phyloP scores from a whole-genome alignment of 73 alveolate species.

The Effrenium voratum region DNA sequence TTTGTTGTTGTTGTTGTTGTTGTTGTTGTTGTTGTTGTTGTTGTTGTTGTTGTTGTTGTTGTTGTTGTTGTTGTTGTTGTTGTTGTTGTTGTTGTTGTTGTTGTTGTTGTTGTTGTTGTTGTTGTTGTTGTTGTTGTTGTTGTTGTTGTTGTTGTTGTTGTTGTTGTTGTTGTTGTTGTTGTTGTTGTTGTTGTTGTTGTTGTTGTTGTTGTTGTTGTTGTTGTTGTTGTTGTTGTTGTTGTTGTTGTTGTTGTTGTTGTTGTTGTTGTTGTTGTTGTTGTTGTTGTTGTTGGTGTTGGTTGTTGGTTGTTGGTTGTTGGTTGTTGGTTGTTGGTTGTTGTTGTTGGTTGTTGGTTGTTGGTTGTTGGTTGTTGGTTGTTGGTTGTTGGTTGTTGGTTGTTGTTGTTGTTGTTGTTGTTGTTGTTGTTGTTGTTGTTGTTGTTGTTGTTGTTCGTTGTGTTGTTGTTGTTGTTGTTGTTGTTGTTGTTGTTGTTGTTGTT shows the following conservation, averaged over 20 bases:
- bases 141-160: neutral
- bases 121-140: neutral
- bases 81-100: neutral
- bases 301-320: too few relatives aligned
- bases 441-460: too few relatives aligned
- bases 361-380: too few relatives aligned
- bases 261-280: neutral
- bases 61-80: neutral
- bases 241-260: neutral
- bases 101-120: neutral
- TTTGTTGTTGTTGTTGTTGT: neutral
- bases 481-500: too few relatives aligned
- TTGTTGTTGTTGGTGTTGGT: neutral
- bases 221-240: neutral
- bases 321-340: too few relatives aligned
- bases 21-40: neutral
- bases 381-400: too few relatives aligned
- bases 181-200: neutral
- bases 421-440: too few relatives aligned
- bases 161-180: neutral
- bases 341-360: too few relatives aligned
- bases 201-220: neutral
- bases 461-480: too few relatives aligned
- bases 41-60: neutral
- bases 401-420: too few relatives aligned